Base-by-base conservation (phyloP, 345 rosid genomes). In the Salix viminalis region DNA sequence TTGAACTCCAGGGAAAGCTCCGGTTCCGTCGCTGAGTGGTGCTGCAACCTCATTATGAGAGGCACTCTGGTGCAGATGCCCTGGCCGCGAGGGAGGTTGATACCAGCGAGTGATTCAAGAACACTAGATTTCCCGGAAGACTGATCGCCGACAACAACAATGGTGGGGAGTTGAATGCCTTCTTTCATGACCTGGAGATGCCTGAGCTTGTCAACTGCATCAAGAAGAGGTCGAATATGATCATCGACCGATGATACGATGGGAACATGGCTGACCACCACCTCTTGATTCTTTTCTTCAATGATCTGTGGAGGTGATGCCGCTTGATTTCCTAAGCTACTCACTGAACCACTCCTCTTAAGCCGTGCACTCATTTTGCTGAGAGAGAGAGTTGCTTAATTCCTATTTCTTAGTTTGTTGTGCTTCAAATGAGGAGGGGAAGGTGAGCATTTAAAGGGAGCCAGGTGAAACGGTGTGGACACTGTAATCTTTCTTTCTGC, bases 21-120 rank as follows among this genome's bases (percentile, higher is more conserved):
- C 11, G 76, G 48, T 11, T 6, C 48, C 7, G 69, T 52, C 18
- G 7, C 28, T 3, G 44, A 5, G 41, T 76, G 75, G 52, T 72
- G 61, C n/a, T 87, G 88, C 32, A 87, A 85, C 76, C 89, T 82
- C 90, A 86, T 89, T 16, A 87, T 76, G 46, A 89, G 87, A 30
- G 88, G 89, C 1, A 83, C 89, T 46, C 89, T 78, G 7, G 92
- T 89, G 72, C 89, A 86, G 1, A 85, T 87, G 0, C 87, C 89
- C 42, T 83, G 84, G 1, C 85, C 82, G 1, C 82, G 80, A 15
- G 85, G 87, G 52, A 83, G 78, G 74, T 79, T 83, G 69, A 89
- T 84, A 6, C 89, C 85, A 12, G 90, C 87, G 5, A 87, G 84
- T 2, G 90, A 77, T 78, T 89, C 91, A 0, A 84, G 88, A 15